Evolutionary conservation across 768 basidiomycete genomes (phyloP), one percentile per base, ranked within the genome.

Genomic region (Saitozyma sp.): DNA sequence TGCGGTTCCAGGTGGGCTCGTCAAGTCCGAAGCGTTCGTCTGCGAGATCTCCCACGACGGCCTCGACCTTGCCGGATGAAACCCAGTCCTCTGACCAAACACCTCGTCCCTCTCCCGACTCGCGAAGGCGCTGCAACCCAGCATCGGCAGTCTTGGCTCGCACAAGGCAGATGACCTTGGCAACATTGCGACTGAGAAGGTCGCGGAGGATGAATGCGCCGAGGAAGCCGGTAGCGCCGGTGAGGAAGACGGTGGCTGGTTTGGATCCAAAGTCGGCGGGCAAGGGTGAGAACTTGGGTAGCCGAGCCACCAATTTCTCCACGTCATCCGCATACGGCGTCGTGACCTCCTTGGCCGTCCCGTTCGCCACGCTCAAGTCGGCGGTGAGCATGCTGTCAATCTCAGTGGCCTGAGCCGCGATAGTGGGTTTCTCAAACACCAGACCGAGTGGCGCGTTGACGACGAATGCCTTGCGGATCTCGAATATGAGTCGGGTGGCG

Each of bases 201-300:
- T 95, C 89, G 45, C 84, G 83, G 54, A 98, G 82, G 63, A 98
- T 85, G 78, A 95, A 98, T 6, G 91, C 92, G 13, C 96, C 96
- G 14, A 99, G 84, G 83, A 94, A 99, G 2, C 96, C 96, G 9
- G 96, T 97, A 6, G 92, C 94, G 7, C 96, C 96, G 7, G 96
- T 98, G 39, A 99, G 85, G 83, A 99, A 96, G 39, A 98, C 84
- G 0, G 90, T 91, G 48, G 93, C 66, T 11, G 82, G 79, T 50
- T 82, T 84, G 29, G 80, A 74, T 19, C 78, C 73, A 68, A 87
- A 87, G 67, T 87, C 85, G n/a, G 81, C 58, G 0, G 88, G 82
- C 2, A 87, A 78, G n/a, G 85, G 80, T 0, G 83, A 79, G 78
- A 92, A 97, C 8, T 85, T 83, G 0, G 83, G 82, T 20, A 98